These are phyloP conservation scores for Penicillium glabrum DNA, from an alignment of 2,329 filamentous ascomycete species.

Conservation along the genomic window DNA sequence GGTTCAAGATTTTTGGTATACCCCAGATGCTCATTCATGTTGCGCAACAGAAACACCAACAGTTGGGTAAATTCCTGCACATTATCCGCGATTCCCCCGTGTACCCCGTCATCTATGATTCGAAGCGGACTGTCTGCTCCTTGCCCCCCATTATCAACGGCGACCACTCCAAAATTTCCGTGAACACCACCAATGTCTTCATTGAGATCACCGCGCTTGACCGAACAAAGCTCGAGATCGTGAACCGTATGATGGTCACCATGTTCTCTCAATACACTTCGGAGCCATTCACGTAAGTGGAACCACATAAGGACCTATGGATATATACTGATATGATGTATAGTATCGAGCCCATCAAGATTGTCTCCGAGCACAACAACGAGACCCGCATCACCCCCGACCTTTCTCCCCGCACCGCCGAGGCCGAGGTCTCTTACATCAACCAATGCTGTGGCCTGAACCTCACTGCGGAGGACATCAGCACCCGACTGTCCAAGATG, in stretches of 20 bases:
- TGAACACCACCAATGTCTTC: constrained; percentile 89
- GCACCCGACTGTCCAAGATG: constrained; percentile 83
- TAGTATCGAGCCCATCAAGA: constrained; percentile 82
- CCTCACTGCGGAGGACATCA: constrained; percentile 72
- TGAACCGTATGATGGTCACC: constrained; percentile 90
- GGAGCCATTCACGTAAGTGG: constrained; percentile 73
- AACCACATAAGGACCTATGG: neutral
- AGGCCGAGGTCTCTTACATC: constrained; percentile 88
- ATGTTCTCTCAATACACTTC: constrained; percentile 95
- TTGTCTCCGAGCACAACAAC: constrained; percentile 87
- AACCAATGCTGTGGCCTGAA: constrained; percentile 86
- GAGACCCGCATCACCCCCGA: constrained; percentile 79
- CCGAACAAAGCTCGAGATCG: constrained; percentile 92
- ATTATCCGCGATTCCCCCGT: constrained; percentile 93
- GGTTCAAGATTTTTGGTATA: neutral
- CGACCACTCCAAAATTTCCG: constrained; percentile 91
- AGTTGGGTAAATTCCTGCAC: constrained; percentile 84
- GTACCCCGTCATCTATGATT: constrained; percentile 94
- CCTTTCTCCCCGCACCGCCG: constrained; percentile 71
- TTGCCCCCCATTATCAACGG: constrained; percentile 97
- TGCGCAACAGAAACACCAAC: constrained; percentile 71
- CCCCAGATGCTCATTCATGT: constrained; percentile 11
- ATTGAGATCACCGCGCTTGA: constrained; percentile 97
- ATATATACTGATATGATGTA: constrained; percentile 3
- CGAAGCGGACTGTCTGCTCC: constrained; percentile 82